phyloP scores from a whole-genome alignment of 768 basidiomycete species.

The Rhodosporidiobolus sp. region DNA sequence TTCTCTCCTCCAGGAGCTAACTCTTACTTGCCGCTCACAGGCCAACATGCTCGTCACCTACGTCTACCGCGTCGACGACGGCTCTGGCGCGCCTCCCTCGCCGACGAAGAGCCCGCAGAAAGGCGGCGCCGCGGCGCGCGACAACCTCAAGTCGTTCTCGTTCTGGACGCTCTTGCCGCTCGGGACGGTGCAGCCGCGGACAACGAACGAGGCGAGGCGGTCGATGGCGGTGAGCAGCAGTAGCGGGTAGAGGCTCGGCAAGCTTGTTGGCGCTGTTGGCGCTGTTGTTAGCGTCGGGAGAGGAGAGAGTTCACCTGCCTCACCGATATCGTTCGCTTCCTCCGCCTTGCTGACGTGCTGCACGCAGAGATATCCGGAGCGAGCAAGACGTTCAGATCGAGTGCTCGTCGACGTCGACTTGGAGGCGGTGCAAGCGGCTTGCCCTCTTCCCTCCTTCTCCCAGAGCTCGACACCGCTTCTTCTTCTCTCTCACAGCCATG shows the following conservation, averaged over 20 bases:
- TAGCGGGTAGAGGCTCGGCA: background rate
- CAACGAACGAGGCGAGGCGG: slow-evolving; percentile 17
- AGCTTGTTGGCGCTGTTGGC: too few species aligned
- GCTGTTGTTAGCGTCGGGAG: too few species aligned
- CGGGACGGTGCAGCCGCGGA: slow-evolving; percentile 29
- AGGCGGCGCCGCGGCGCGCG: slow-evolving; percentile 1
- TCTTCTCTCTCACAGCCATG: background rate
- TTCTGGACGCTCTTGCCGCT: slow-evolving; percentile 66
- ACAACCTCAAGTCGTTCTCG: slow-evolving; percentile 56
- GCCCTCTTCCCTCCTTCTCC: too few species aligned
- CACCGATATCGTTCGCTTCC: too few species aligned
- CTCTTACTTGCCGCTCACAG: slow-evolving; percentile 52
- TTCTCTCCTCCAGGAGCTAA: background rate
- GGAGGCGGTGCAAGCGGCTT: too few species aligned
- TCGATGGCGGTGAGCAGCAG: slow-evolving; percentile 21
- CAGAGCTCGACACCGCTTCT: too few species aligned
- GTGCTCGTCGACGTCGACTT: background rate
- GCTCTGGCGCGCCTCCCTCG: slow-evolving; percentile 47
- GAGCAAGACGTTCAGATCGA: too few species aligned
- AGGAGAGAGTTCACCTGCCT: too few species aligned
- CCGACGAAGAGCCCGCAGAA: slow-evolving; percentile 30
- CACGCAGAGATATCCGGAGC: too few species aligned
- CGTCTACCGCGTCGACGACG: slow-evolving; percentile 87
- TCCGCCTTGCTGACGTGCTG: too few species aligned
- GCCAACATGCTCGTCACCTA: slow-evolving; percentile 92